Evolutionary conservation across 768 basidiomycete genomes (phyloP).

Genomic region (Naganishia antarctica): DNA sequence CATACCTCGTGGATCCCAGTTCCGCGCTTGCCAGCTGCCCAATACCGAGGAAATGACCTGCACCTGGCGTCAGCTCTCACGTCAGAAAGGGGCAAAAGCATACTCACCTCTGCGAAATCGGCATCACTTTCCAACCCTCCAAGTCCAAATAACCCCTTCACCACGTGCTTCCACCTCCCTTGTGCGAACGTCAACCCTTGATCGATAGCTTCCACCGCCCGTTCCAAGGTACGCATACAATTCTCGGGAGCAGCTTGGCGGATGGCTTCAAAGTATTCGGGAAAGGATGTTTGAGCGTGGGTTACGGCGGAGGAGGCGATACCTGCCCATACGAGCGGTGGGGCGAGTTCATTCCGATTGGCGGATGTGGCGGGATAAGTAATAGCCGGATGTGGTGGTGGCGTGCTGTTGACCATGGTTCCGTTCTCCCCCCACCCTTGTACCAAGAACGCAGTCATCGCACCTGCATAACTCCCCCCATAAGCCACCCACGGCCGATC

Average conservation of each 20-base stretch:
- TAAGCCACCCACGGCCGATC: conserved; percentile 57
- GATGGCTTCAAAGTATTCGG: conserved; percentile 79
- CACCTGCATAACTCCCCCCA: conserved; percentile 90
- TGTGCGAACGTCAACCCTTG: conserved; percentile 33
- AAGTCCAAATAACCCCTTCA: conserved; percentile 75
- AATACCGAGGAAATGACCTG: conserved; percentile 36
- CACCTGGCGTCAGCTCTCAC: neutral
- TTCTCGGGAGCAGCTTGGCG: conserved; percentile 61
- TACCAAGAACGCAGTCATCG: conserved; percentile 85
- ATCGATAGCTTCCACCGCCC: conserved; percentile 37
- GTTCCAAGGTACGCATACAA: conserved; percentile 36
- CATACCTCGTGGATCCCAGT: conserved; percentile 69
- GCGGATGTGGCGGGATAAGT: neutral
- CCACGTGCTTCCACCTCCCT: conserved; percentile 51
- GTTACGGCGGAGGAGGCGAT: conserved; percentile 75
- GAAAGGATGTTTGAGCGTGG: conserved; percentile 72
- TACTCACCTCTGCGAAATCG: conserved; percentile 51
- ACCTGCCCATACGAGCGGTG: conserved; percentile 75
- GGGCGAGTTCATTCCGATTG: neutral
- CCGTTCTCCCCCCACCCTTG: neutral
- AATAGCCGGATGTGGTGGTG: conserved; percentile 19
- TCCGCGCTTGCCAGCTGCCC: conserved; percentile 68
- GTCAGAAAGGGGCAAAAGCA: no score
- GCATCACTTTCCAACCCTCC: conserved; percentile 57
- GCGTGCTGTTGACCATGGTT: neutral